Evolutionary conservation across 768 basidiomycete genomes (phyloP), one percentile per base, ranked within the genome.

Genomic region (Trametes cingulata): DNA sequence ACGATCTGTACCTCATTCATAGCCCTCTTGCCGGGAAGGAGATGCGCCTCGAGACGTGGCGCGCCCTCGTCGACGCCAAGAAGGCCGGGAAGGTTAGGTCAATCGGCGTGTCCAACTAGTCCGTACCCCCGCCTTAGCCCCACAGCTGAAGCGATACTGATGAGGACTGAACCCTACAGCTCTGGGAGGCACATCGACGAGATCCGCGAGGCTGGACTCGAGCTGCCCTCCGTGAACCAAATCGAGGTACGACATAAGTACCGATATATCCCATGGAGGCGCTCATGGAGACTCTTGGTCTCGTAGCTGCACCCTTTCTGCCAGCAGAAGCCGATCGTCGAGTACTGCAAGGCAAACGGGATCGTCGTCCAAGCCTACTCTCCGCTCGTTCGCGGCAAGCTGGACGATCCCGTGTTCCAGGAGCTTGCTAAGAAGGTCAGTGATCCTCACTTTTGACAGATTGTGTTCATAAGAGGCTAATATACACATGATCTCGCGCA

Each of bases 251-350:
- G 73, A 5, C 6, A 33, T 10, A 33, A 33, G 10, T 33, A 10
- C 29, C 6, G 29, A n/a, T n/a, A n/a, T n/a, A n/a, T n/a, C n/a
- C n/a, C n/a, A n/a, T n/a, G n/a, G 15, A 6, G 37, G 33, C 14
- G 19, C 41, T 20, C n/a, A 33, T 24, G 37, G 29, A n/a, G n/a
- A n/a, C n/a, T 12, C 12, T 1, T 25, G 5, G 1, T 25, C 15
- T 24, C n/a, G 19, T 63, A 92, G 90, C 75, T 93, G 24, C 66
- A 93, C 65, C 91, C 91, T 0, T 80, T 86, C 61, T 93, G 90
- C 73, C 93, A 94, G 67, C 93, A 93, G 65, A 78, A 77, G 43
- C 80, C 85, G 6, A 91, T 95, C 54, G 90, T 91, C n/a, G 79
- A 85, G 15, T 95, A 91, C 69, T 82, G 80, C 68, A 60, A 65